phyloP scores from a whole-genome alignment of 108 stramenopile genomes.

The Ochromonas danica region DNA sequence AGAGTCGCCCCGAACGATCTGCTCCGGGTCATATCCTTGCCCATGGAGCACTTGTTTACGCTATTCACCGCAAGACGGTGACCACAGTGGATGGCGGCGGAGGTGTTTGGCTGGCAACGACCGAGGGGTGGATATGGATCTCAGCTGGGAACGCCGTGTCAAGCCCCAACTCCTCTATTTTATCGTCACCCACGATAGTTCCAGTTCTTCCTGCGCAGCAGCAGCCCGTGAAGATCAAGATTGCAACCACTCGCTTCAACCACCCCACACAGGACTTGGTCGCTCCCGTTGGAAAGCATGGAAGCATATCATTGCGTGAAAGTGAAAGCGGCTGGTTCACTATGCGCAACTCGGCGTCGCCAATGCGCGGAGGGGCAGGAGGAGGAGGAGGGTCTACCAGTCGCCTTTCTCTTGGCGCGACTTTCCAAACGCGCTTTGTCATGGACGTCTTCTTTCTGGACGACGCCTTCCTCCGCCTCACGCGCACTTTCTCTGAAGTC shows the following conservation, averaged over 20 bases:
- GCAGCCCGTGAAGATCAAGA: not conserved
- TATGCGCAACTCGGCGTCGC: no score
- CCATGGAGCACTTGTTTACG: not conserved
- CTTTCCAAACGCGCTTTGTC: not conserved
- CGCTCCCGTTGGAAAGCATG: no score
- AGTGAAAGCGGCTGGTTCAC: no score
- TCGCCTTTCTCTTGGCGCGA: no score
- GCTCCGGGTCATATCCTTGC: not conserved
- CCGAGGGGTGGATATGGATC: not conserved
- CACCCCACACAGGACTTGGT: no score
- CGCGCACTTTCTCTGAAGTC: not conserved
- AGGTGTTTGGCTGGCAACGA: not conserved
- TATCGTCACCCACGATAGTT: no score
- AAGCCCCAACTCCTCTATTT: not conserved
- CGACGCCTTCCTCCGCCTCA: not conserved
- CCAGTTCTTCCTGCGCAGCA: no score
- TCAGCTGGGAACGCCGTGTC: not conserved
- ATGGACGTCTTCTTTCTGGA: not conserved
- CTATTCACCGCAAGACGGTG: no score
- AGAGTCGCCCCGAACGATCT: not conserved
- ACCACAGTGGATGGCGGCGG: no score
- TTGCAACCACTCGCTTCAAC: not conserved
- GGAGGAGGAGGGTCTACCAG: no score
- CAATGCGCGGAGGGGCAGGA: no score
- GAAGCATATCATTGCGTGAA: no score